Evolutionary conservation across 176 grass and related monocot species (phyloP), one percentile per base, ranked within the genome.

Genomic region (Oryza australiensis): DNA sequence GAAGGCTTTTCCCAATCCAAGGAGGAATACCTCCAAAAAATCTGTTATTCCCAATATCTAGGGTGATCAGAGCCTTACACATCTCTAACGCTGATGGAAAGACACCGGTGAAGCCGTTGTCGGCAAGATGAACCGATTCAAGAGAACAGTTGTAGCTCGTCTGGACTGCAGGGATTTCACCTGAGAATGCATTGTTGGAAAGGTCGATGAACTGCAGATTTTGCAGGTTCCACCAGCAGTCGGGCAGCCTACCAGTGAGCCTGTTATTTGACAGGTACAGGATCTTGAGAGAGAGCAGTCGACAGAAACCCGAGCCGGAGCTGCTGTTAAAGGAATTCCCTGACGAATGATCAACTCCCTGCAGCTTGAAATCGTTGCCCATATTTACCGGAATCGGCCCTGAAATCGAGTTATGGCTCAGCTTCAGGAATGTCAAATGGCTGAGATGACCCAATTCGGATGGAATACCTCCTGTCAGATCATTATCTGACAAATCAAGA

Each of bases 191-290:
- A 35, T 97, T 97, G 72, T 83, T 37, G 77, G 86, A 91, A 2
- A 97, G 42, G 77, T 92, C 89, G 78, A 97, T 72, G 65, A 90
- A 87, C 49, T 89, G 68, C 66, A 92, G 42, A 9, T 12, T 59
- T 37, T 83, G 42, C 66, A 86, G 55, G 13, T 92, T 45, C 83
- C 90, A 86, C 87, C 86, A 92, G 75, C 88, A 92, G 51, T 80
- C 66, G 0, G 92, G 94, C 13, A 92, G 76, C 74, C 87, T 46
- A 13, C 92, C 86, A 2, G 80, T 90, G 28, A 97, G 40, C 3
- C 22, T n/a, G 87, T 94, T 97, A 41, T 87, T 92, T 30, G 92
- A 94, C 26, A 97, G 83, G 85, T 94, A 90, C 16, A 94, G 74
- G 14, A 89, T 62, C 84, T 82, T 35, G 18, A 94, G 73, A 18